Percentiles rank a stretch among this genome's conserved stretches.
Evolutionary conservation across 2,329 filamentous ascomycete species (phyloP).

Genomic region (Cladosporium sp.): DNA sequence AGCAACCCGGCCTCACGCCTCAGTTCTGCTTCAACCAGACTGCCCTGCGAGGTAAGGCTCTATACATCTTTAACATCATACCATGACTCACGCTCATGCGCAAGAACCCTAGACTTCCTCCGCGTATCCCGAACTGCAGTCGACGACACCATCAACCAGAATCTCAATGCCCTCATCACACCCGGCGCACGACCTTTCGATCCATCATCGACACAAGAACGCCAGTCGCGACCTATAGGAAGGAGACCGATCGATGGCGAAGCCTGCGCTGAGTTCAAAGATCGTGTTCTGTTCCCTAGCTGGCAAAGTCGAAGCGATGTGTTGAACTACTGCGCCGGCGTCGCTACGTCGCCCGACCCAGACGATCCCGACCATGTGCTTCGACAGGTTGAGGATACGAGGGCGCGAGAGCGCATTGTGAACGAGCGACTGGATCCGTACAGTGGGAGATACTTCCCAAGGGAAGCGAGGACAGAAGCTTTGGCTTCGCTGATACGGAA

Average conservation of each 20-base stretch:
- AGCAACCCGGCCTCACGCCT: constrained; percentile 47
- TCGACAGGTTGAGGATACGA: constrained; percentile 69
- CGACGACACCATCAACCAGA: constrained; percentile 91
- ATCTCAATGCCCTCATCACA: constrained; percentile 84
- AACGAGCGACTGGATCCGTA: constrained; percentile 93
- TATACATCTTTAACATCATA: not conserved
- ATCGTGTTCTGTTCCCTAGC: constrained; percentile 78
- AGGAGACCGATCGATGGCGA: constrained; percentile 58
- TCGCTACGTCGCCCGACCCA: constrained; percentile 84
- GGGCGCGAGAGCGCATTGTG: constrained; percentile 71
- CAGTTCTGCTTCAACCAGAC: constrained; percentile 57
- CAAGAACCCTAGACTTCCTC: constrained; percentile 71
- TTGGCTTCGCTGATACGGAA: constrained; percentile 73
- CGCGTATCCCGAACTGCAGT: constrained; percentile 79
- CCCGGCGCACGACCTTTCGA: constrained; percentile 75
- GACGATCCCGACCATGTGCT: constrained; percentile 77
- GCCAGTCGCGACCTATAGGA: constrained; percentile 54
- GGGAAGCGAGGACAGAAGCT: constrained; percentile 77
- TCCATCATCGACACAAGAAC: constrained; percentile 71
- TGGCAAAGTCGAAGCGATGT: constrained; percentile 85
- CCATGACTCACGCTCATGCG: constrained; percentile 37
- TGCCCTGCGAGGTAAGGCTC: constrained; percentile 48
- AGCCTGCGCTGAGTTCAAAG: constrained; percentile 72
- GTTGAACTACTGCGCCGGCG: constrained; percentile 82
- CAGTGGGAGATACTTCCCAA: constrained; percentile 76